These are phyloP conservation scores for Pseudogymnoascus sp. DNA, from an alignment of 2,329 filamentous ascomycete genomes.

Conservation along the genomic window DNA sequence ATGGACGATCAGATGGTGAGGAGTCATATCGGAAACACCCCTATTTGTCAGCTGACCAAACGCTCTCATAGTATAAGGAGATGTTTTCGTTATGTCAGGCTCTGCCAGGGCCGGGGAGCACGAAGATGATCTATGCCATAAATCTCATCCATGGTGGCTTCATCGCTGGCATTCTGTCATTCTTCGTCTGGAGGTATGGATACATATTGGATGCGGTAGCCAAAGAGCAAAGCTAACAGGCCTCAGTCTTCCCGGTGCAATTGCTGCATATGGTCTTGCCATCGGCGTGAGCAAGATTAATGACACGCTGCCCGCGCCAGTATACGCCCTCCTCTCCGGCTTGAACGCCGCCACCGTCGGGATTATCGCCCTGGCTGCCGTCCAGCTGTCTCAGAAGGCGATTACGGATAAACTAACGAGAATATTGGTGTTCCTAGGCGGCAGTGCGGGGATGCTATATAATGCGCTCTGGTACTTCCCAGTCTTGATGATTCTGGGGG, in stretches of 20 bases:
- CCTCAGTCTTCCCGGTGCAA: slow-evolving; percentile 61
- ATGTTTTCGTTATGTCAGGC: slow-evolving; percentile 62
- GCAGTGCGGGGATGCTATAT: slow-evolving; percentile 57
- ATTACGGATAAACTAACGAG: slow-evolving; percentile 57
- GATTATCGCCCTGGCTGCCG: slow-evolving; percentile 60
- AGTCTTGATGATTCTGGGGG: slow-evolving; percentile 48
- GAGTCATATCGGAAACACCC: neutral
- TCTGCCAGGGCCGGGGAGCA: slow-evolving; percentile 57
- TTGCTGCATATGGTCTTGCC: slow-evolving; percentile 61
- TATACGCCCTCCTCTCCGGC: slow-evolving; percentile 62
- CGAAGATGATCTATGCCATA: slow-evolving; percentile 64
- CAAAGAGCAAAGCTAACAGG: slow-evolving; percentile 36
- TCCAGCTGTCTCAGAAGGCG: slow-evolving; percentile 57
- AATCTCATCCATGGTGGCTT: slow-evolving; percentile 55
- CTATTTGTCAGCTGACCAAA: neutral
- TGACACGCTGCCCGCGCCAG: slow-evolving; percentile 48
- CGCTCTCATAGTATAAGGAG: slow-evolving; percentile 48
- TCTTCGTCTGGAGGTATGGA: neutral
- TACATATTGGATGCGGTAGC: neutral
- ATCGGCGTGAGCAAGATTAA: slow-evolving; percentile 54
- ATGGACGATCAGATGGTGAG: slow-evolving; percentile 53
- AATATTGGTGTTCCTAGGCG: slow-evolving; percentile 54
- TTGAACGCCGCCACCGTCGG: slow-evolving; percentile 66
- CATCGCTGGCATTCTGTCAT: slow-evolving; percentile 46
- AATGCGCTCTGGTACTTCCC: slow-evolving; percentile 71